These are phyloP conservation scores for Podaxis mareebaensis DNA, from an alignment of 768 basidiomycete species.

Conservation along the genomic window DNA sequence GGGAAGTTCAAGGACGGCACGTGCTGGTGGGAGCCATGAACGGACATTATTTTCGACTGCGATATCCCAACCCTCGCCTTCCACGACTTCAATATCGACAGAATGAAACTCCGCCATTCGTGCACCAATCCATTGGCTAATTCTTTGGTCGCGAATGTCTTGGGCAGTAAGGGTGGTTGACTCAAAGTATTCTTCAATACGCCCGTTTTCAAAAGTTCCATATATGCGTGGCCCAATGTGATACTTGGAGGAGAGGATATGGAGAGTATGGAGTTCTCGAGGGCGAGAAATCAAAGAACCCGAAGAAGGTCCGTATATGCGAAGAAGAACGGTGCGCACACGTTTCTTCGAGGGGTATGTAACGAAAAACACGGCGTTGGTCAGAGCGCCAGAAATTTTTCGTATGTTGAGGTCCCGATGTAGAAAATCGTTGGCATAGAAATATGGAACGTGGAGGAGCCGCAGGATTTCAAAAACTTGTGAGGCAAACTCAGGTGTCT, in stretches of 20 bases:
- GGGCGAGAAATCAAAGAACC: constrained; percentile 84
- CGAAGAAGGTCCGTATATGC: constrained; percentile 91
- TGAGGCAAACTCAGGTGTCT: constrained; percentile 52
- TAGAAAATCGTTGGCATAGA: constrained; percentile 50
- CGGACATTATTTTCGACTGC: constrained; percentile 66
- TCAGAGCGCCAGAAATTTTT: constrained; percentile 89
- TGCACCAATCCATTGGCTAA: constrained; percentile 86
- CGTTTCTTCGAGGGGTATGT: constrained; percentile 59
- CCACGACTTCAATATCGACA: constrained; percentile 77
- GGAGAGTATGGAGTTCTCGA: constrained; percentile 84
- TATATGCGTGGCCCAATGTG: constrained; percentile 89
- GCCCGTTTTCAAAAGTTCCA: constrained; percentile 94
- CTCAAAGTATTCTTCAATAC: constrained; percentile 94
- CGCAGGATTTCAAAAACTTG: constrained; percentile 58
- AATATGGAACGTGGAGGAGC: constrained; percentile 56
- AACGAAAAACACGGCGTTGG: constrained; percentile 97
- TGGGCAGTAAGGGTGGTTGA: constrained; percentile 75
- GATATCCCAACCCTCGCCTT: constrained; percentile 55
- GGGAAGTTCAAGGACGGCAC: constrained; percentile 70
- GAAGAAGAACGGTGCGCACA: constrained; percentile 74
- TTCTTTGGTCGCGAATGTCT: constrained; percentile 74
- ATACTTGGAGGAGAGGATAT: constrained; percentile 86
- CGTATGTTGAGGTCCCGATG: constrained; percentile 57
- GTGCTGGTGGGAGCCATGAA: constrained; percentile 71
- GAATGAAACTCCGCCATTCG: constrained; percentile 96